Evolutionary conservation across 805 yeast genomes (phyloP).

Genomic region (Lipomyces chichibuensis): DNA sequence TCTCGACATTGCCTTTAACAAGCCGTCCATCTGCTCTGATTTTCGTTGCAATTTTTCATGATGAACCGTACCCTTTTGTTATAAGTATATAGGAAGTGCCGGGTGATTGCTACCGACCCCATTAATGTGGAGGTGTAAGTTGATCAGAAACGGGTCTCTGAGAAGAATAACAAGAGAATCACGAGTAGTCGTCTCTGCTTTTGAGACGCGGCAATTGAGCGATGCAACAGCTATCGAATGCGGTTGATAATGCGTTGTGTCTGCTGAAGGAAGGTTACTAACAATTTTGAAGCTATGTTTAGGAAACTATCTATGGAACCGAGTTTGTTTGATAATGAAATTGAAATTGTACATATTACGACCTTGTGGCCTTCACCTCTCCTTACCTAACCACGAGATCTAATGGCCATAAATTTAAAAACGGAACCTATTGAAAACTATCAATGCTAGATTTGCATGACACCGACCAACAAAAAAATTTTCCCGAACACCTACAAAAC

Average conservation of each 20-base stretch:
- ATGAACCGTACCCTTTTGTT: constrained; percentile 34
- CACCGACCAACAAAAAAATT: neutral
- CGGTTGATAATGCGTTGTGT: neutral
- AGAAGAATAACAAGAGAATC: constrained; percentile 8
- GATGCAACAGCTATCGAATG: neutral
- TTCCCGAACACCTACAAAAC: neutral
- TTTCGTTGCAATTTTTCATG: constrained; percentile 12
- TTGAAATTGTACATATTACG: neutral
- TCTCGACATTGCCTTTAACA: neutral
- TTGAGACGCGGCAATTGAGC: neutral
- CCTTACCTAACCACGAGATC: neutral
- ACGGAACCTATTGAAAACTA: neutral
- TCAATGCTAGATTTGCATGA: neutral
- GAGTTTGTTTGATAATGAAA: constrained; percentile 1
- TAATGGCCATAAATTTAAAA: neutral
- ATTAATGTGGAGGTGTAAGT: constrained; percentile 1
- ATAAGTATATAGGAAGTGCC: constrained; percentile 37
- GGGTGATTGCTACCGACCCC: constrained; percentile 24
- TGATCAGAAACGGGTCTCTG: constrained; percentile 37
- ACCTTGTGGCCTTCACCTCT: neutral
- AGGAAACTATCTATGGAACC: neutral
- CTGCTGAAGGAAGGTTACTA: neutral
- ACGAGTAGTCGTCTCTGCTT: neutral
- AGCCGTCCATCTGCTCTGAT: neutral
- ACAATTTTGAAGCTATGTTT: neutral